Conservation (phyloP, 805 yeast genomes). For the Danielia oregonensis region DNA sequence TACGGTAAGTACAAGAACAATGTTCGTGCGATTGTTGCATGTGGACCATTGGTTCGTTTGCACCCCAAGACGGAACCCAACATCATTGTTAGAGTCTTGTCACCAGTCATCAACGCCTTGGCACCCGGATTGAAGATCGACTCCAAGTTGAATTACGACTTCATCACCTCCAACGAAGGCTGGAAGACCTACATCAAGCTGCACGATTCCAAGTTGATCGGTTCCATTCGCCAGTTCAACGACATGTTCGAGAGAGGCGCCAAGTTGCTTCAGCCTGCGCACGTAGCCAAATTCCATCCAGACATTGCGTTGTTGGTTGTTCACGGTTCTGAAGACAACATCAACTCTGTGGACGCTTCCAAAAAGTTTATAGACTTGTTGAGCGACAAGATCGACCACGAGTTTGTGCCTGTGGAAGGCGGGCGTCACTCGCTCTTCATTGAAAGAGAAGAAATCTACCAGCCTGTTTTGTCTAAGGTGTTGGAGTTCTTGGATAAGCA, state of each 20-base stretch:
- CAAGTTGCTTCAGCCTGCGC: constrained; percentile 35
- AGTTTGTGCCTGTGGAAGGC: constrained; percentile 25
- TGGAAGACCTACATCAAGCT: constrained; percentile 44
- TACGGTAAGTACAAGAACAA: constrained; percentile 47
- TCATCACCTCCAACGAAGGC: constrained; percentile 46
- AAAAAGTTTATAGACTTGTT: constrained; percentile 35
- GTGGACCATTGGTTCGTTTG: constrained; percentile 58
- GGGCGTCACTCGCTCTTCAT: constrained; percentile 45
- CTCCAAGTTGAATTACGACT: constrained; percentile 53
- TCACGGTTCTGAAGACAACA: constrained; percentile 63
- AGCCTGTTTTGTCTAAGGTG: constrained; percentile 31
- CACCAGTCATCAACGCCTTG: constrained; percentile 35
- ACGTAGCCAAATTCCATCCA: constrained; percentile 32
- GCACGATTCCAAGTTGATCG: constrained; percentile 41
- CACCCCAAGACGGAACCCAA: constrained; percentile 62
- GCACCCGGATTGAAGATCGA: constrained; percentile 51
- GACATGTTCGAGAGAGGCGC: constrained; percentile 67
- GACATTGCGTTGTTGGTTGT: constrained; percentile 49
- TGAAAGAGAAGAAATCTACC: constrained; percentile 44
- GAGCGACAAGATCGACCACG: constrained; percentile 30
- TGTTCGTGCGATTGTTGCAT: constrained; percentile 44
- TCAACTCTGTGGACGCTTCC: constrained; percentile 53
- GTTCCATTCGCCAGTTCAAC: constrained; percentile 52
- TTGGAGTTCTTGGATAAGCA: constrained; percentile 29
- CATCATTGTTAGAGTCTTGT: constrained; percentile 32